Evolutionary conservation across 495 filamentous ascomycete genomes (phyloP).

Genomic region (Staphylotrichum longicolle): DNA sequence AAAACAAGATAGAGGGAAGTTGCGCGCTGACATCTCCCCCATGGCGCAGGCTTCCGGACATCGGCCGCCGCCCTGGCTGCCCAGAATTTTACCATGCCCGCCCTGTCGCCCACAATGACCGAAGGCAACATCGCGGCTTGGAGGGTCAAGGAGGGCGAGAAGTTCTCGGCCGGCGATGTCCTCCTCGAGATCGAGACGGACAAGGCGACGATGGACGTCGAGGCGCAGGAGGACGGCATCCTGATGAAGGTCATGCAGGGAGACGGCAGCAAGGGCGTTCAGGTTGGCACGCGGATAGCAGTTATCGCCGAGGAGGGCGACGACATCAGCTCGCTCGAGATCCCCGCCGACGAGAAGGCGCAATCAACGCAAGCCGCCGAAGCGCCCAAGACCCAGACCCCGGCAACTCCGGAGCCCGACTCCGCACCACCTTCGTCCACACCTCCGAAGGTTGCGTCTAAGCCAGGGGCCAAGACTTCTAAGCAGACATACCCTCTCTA

Average conservation of each 20-base stretch:
- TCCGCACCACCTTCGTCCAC: conserved; percentile 28
- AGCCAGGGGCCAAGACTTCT: conserved; percentile 46
- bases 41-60: conserved; percentile 57
- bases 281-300: conserved; percentile 72
- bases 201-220: conserved; percentile 89
- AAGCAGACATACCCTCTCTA: conserved; percentile 77
- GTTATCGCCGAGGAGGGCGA: conserved; percentile 74
- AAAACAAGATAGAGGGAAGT: neutral
- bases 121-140: conserved; percentile 77
- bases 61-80: conserved; percentile 60
- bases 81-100: conserved; percentile 80
- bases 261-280: conserved; percentile 66
- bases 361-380: conserved; percentile 24
- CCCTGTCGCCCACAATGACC: conserved; percentile 84
- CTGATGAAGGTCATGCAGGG: conserved; percentile 73
- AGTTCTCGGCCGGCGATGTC: conserved; percentile 74
- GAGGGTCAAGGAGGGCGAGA: conserved; percentile 76
- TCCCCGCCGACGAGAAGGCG: conserved; percentile 59
- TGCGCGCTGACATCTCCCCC: conserved; percentile 9
- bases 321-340: conserved; percentile 63
- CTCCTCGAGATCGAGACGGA: conserved; percentile 85
- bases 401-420: conserved; percentile 29
- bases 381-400: conserved; percentile 24
- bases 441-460: conserved; percentile 40
- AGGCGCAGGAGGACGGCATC: conserved; percentile 78